Evolutionary conservation across 2,329 filamentous ascomycete genomes (phyloP), one percentile per base, ranked within the genome.

Genomic region (Aureobasidium pullulans): DNA sequence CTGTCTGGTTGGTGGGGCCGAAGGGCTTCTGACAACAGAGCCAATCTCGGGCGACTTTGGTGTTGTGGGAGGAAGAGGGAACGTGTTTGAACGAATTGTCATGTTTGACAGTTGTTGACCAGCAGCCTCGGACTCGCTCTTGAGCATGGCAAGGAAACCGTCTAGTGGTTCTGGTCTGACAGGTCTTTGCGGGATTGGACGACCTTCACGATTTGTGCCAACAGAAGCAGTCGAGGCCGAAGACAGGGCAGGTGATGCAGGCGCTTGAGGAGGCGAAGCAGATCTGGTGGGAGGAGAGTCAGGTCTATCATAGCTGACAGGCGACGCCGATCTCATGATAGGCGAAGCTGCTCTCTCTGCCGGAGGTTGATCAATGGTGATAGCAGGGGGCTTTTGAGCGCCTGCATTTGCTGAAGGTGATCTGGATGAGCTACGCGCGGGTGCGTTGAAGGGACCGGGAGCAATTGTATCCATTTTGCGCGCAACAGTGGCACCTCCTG

Each of bases 381-480:
- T 47, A 15, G 54, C 42, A 28, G 54, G 54, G 13, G 54, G 42
- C 32, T 23, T 13, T 6, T 28, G 31, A 28, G 32, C 31, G 34
- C 37, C 13, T 19, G 42, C 29, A 32, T 28, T 46, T 9, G 40
- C 31, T 19, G 52, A 32, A 57, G 52, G 40, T 9, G 52, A 43
- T 13, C 39, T 31, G 15, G 52, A 57, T 9, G 52, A 28, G 13
- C 29, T 34, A 16, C 52, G 52, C 8, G 37, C 28, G 3, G 49
- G 36, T 10, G 77, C 67, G 62, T 83, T 81, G 64, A 88, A 87
- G 0, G 85, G 84, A 0, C 83, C 84, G 0, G 84, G 82, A 2
- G 81, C 78, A 64, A 87, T 83, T 6, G 76, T 79, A 64, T 87
- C 81, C 76, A 87, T 80, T 59, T 81, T 81, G 61, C 81, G 76